Evolutionary conservation across 2,329 filamentous ascomycete species (phyloP).

Genomic region (Thelonectria blattea): DNA sequence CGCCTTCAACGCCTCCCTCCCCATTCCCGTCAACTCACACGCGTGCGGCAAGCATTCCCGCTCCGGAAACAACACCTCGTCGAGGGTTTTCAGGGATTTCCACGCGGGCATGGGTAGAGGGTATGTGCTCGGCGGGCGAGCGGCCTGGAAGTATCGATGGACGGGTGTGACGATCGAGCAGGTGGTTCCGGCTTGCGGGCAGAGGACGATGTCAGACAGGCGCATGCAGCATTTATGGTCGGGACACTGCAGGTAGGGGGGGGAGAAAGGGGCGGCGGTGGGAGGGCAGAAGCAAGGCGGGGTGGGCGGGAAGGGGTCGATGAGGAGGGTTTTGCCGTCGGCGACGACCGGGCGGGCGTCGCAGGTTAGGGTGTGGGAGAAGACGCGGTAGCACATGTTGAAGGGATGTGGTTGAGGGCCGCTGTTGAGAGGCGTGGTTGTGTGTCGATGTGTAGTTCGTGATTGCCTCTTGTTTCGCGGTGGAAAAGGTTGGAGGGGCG

Average conservation of each 20-base stretch:
- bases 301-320: constrained; percentile 35
- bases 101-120: neutral
- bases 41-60: no score
- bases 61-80: neutral
- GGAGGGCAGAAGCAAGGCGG: constrained; percentile 24
- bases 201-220: constrained; percentile 23
- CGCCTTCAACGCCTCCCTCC: no score
- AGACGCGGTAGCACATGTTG: constrained; percentile 35
- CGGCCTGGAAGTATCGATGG: constrained; percentile 30
- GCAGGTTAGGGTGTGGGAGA: constrained; percentile 39
- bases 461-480: no score
- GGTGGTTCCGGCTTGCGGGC: constrained; percentile 10
- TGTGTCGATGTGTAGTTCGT: no score
- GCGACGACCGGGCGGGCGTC: constrained; percentile 39
- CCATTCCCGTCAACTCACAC: neutral
- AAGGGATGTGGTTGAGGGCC: neutral
- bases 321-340: constrained; percentile 26
- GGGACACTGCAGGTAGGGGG: constrained; percentile 27
- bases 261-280: neutral
- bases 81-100: neutral
- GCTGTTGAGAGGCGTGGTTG: no score
- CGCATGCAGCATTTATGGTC: constrained; percentile 39
- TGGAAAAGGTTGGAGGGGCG: no score
- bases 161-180: constrained; percentile 21
- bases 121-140: neutral